A percentile compares a stretch with the other conserved stretches of the same genome.
These are phyloP conservation scores for Cyclotella atomus DNA, from an alignment of 108 stramenopile genomes.

Conservation along the genomic window DNA sequence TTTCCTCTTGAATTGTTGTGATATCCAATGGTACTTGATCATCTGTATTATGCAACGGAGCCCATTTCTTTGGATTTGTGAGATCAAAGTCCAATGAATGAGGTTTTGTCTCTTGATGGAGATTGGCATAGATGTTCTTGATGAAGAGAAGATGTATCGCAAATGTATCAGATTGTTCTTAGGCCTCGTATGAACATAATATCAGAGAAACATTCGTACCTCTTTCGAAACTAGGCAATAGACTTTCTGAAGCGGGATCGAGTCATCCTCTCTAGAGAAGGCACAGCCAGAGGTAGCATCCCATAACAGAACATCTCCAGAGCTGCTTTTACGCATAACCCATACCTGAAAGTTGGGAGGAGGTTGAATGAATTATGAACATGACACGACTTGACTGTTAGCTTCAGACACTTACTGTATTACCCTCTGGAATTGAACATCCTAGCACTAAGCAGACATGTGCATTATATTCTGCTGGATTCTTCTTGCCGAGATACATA, in stretches of 20 bases:
- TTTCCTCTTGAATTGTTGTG: constrained; percentile 31
- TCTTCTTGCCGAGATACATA: constrained; percentile 51
- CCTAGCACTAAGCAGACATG: constrained; percentile 66
- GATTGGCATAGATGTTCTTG: constrained; percentile 47
- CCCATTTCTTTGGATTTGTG: constrained; percentile 38
- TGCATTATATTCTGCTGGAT: constrained; percentile 17
- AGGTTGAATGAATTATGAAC: not conserved
- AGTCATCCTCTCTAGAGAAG: constrained; percentile 47
- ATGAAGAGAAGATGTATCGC: no score
- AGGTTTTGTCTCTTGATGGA: constrained; percentile 17
- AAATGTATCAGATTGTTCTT: no score
- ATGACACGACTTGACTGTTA: not conserved
- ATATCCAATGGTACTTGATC: not conserved
- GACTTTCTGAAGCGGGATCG: constrained; percentile 66
- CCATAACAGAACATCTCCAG: constrained; percentile 52
- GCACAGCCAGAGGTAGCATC: constrained; percentile 67
- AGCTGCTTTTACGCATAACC: constrained; percentile 25
- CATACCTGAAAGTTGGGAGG: constrained; percentile 8
- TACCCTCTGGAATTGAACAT: constrained; percentile 62
- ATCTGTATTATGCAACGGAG: constrained; percentile 17
- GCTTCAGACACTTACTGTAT: constrained; percentile 37
- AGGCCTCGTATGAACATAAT: not conserved
- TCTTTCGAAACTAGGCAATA: constrained; percentile 54
- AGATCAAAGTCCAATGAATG: constrained; percentile 34
- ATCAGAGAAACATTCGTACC: not conserved